phyloP scores from a whole-genome alignment of 169 alveolate genomes.

The Eimeria falciformis region DNA sequence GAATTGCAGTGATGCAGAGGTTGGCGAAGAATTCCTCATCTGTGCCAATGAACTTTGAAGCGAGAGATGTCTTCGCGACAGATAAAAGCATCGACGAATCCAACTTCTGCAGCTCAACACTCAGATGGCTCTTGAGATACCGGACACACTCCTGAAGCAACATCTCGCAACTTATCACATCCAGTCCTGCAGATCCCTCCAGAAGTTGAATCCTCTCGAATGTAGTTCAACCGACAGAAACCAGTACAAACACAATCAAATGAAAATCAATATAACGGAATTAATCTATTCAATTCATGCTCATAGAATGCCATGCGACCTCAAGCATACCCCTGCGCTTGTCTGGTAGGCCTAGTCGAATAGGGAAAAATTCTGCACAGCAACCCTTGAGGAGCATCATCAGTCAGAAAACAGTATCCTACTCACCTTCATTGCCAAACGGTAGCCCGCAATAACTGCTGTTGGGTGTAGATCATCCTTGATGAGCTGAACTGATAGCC shows the following conservation, averaged over 20 bases:
- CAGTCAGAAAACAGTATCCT: constrained; percentile 83
- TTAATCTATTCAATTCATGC: no score
- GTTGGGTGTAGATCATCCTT: constrained; percentile 99
- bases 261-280: no score
- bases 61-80: constrained; percentile 96
- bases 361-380: neutral
- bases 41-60: constrained; percentile 96
- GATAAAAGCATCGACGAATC: constrained; percentile 88
- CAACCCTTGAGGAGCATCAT: no score
- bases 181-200: no score
- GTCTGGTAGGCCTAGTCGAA: neutral
- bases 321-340: neutral
- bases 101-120: constrained; percentile 88
- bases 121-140: constrained; percentile 94
- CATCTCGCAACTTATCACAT: no score
- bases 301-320: no score
- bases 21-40: constrained; percentile 89
- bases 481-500: constrained; percentile 96
- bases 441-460: constrained; percentile 91
- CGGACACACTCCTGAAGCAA: constrained; percentile 95
- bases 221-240: no score
- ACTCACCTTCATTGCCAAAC: constrained; percentile 90
- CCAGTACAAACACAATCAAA: no score
- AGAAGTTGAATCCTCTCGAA: no score
- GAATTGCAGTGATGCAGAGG: constrained; percentile 96